A percentile compares a stretch with the other conserved stretches of the same genome.
Evolutionary conservation across 345 rosid species (phyloP).

Genomic region (Aquilaria yunnanensis): DNA sequence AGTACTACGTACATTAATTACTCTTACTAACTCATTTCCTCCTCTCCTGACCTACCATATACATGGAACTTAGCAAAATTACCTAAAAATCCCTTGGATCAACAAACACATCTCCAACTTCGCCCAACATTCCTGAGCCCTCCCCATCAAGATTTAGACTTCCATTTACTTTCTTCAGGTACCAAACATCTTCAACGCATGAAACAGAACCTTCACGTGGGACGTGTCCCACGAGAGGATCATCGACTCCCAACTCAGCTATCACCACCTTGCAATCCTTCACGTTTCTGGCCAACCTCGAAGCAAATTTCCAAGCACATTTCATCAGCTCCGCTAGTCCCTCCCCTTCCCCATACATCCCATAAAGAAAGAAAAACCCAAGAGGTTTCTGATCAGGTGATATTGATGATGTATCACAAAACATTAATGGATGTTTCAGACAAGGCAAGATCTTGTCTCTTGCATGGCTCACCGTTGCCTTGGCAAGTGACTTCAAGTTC

Average conservation of each 20-base stretch:
- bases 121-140: conserved; percentile 12
- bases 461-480: conserved; percentile 26
- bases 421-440: conserved; percentile 24
- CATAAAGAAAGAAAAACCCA: conserved; percentile 42
- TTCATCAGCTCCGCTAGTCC: conserved; percentile 37
- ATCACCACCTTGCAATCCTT: conserved; percentile 34
- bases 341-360: conserved; percentile 47
- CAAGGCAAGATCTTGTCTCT: conserved; percentile 32
- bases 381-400: conserved; percentile 15
- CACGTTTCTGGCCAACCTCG: conserved; percentile 30
- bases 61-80: too few relatives aligned
- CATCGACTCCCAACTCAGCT: conserved; percentile 35
- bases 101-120: conserved; percentile 44
- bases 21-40: too few relatives aligned
- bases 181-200: conserved; percentile 45
- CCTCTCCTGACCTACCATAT: too few relatives aligned
- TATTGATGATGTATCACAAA: conserved; percentile 12
- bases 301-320: conserved; percentile 34
- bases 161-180: conserved; percentile 34
- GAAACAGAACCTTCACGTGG: conserved; percentile 28
- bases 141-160: conserved; percentile 1
- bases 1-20: too few relatives aligned
- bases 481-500: conserved; percentile 15
- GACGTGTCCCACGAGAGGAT: conserved; percentile 36
- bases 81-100: conserved; percentile 56